phyloP scores from a whole-genome alignment of 2,329 filamentous ascomycete genomes.

The Tolypocladium endophyticum region DNA sequence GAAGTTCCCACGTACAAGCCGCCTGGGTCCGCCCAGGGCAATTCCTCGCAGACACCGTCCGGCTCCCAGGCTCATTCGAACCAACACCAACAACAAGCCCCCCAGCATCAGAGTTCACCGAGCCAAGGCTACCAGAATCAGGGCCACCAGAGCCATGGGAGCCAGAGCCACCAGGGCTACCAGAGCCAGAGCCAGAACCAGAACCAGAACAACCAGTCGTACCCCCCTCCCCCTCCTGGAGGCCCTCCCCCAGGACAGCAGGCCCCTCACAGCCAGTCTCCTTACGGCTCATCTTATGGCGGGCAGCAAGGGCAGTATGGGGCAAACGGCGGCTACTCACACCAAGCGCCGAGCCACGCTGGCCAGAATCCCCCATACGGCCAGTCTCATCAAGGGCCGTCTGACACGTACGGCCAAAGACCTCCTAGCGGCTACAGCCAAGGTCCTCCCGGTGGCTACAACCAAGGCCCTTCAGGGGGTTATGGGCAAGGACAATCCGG shows the following conservation, averaged over 20 bases:
- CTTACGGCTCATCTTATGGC: constrained; percentile 11
- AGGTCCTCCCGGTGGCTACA: constrained; percentile 1
- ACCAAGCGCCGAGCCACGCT: constrained; percentile 11
- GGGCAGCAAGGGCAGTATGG: constrained; percentile 14
- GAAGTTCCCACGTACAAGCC: constrained; percentile 42
- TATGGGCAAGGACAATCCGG: constrained; percentile 4
- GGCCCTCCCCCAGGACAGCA: constrained; percentile 6
- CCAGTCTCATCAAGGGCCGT: constrained; percentile 6
- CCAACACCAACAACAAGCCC: constrained; percentile 16
- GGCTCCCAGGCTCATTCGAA: constrained; percentile 18
- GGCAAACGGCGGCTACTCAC: constrained; percentile 7
- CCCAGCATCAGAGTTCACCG: constrained; percentile 12
- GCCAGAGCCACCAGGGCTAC: constrained; percentile 2
- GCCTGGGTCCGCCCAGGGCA: constrained; percentile 15
- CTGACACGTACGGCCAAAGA: constrained; percentile 2
- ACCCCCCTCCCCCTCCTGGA: constrained; percentile 8
- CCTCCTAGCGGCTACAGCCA: constrained; percentile 6
- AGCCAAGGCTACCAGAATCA: constrained; percentile 10
- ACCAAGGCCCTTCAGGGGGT: constrained; percentile 1
- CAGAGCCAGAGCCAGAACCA: constrained; percentile 7
- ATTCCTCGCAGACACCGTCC: constrained; percentile 13
- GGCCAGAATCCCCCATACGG: constrained; percentile 6
- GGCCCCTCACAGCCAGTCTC: constrained; percentile 7
- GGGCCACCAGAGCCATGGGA: constrained; percentile 4
- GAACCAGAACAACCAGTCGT: constrained; percentile 10